Evolutionary conservation across 2,329 filamentous ascomycete genomes (phyloP).

Genomic region (Colletotrichum sp.): DNA sequence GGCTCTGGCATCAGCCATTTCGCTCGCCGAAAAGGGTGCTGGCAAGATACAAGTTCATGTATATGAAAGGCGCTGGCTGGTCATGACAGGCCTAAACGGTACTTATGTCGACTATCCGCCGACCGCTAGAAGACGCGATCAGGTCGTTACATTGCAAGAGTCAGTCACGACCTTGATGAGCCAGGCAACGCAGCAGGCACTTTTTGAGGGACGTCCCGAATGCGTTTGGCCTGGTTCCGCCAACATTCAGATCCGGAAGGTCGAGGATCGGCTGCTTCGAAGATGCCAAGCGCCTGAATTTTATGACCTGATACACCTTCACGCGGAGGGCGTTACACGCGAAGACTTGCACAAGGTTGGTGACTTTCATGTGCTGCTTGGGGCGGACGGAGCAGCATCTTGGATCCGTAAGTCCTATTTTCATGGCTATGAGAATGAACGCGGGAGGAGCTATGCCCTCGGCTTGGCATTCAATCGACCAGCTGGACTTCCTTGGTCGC

Average conservation of each 20-base stretch:
- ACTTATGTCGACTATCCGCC: slow-evolving; percentile 31
- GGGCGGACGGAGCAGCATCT: slow-evolving; percentile 39
- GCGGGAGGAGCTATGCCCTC: slow-evolving; percentile 37
- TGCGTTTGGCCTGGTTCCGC: slow-evolving; percentile 40
- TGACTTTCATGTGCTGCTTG: slow-evolving; percentile 40
- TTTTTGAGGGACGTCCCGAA: slow-evolving; percentile 34
- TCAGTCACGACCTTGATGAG: not conserved
- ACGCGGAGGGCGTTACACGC: slow-evolving; percentile 33
- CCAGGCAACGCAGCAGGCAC: not conserved
- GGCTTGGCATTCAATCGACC: slow-evolving; percentile 19
- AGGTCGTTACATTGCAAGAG: not conserved
- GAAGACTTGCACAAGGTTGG: slow-evolving; percentile 34
- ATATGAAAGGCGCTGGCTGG: slow-evolving; percentile 39
- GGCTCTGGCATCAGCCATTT: not conserved
- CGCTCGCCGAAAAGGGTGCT: slow-evolving; percentile 35
- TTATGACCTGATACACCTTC: slow-evolving; percentile 33
- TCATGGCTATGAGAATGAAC: slow-evolving; percentile 36
- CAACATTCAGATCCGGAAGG: slow-evolving; percentile 43
- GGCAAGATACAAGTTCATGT: slow-evolving; percentile 38
- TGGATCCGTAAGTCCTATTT: slow-evolving; percentile 39
- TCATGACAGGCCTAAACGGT: slow-evolving; percentile 21
- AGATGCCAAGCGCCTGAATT: slow-evolving; percentile 36
- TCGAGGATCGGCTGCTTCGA: slow-evolving; percentile 38
- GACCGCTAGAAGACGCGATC: not conserved
- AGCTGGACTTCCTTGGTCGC: slow-evolving; percentile 38